phyloP scores from a whole-genome alignment of 129 eudicot species.

The carrot (Daucus carota) region DH1_v3.0 NC_030384.2:41513001-41513500 shows the following conservation, averaged over 20 bases:
- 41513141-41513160: conserved; percentile 50
- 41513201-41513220: conserved; percentile 98
- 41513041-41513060: conserved; percentile 79
- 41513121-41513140: background rate
- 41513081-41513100: conserved; percentile 40
- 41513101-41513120: background rate
- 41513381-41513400: background rate
- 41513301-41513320: background rate
- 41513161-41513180: conserved; percentile 68
- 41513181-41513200: conserved; percentile 98
- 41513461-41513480: background rate
- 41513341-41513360: background rate
- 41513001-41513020: conserved; percentile 75
- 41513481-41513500: background rate
- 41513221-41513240: conserved; percentile 84
- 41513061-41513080: conserved; percentile 70
- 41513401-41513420: background rate
- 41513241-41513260: conserved; percentile 32
- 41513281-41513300: background rate
- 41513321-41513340: background rate
- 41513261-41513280: background rate
- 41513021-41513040: conserved; percentile 74
- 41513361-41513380: background rate
- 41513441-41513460: no score
- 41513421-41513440: background rate